Evolutionary conservation across 495 filamentous ascomycete genomes (phyloP), one percentile per base, ranked within the genome.

Genomic region (Daldinia decipiens): DNA sequence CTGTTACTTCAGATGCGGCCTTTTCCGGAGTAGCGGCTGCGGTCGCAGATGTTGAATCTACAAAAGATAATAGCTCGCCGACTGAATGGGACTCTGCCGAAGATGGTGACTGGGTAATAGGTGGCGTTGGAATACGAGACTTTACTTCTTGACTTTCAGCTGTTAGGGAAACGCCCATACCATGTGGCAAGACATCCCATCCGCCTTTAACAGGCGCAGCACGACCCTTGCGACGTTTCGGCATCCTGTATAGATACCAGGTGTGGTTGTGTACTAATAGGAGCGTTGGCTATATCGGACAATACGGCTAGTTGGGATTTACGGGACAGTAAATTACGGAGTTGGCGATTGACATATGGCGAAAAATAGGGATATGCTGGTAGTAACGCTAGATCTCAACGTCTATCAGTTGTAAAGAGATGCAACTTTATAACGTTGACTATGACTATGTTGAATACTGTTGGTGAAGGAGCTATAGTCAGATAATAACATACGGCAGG

Each of bases 131-230:
- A 29, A 17, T 54, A 13, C 12, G 4, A 21, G 31, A n/a, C 19
- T 12, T 11, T 27, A 9, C 29, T 32, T 63, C 47, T 11, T 31
- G n/a, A 6, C 50, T 9, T 8, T 17, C n/a, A 24, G 40, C 39
- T 9, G n/a, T 57, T 19, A 64, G 21, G 2, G 38, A 58, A 60
- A 60, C 21, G 1, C 82, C 82, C 75, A 84, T 76, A 13, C 77
- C 78, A 71, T 84, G 83, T 2, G 79, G 80, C 12, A 84, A 66
- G 13, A 71, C 67, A 56, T 70, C 65, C 77, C 27, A 56, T 21
- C 53, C 31, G 1, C 53, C 53, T 21, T 36, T 56, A 21, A 81
- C 55, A 0, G 75, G 63, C 11, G 68, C 67, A 4, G 59, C 27
- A n/a, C 45, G 17, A 4, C 40, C 21, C 32, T 62, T 68, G 2